Conservation (phyloP, 176 grass and related monocot species). For the Aegilops longissima region DNA sequence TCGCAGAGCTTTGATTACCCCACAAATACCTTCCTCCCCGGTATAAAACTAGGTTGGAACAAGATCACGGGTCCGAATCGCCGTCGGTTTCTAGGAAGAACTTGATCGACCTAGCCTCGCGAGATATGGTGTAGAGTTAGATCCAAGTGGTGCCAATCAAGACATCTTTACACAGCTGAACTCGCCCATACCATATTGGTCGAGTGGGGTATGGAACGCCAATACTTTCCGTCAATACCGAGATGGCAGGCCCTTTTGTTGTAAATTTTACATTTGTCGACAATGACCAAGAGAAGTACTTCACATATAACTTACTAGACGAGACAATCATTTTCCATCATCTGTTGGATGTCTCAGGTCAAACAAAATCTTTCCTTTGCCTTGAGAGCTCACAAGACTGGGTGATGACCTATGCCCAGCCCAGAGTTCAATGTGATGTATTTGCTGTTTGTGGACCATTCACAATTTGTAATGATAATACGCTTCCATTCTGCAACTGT, state of each 20-base stretch:
- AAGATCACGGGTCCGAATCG: slow-evolving; percentile 42
- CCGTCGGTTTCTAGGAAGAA: slow-evolving; percentile 44
- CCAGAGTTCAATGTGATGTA: slow-evolving; percentile 45
- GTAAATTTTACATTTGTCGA: slow-evolving; percentile 35
- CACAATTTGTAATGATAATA: slow-evolving; percentile 42
- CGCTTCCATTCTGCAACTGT: slow-evolving; percentile 40
- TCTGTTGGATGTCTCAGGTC: slow-evolving; percentile 41
- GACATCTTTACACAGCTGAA: slow-evolving; percentile 18
- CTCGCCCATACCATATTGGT: slow-evolving; percentile 34
- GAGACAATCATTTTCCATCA: slow-evolving; percentile 8
- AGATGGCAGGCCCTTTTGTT: slow-evolving; percentile 7
- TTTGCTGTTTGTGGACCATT: slow-evolving; percentile 54
- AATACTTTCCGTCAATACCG: slow-evolving; percentile 43
- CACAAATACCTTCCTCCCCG: slow-evolving; percentile 46
- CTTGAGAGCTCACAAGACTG: slow-evolving; percentile 31
- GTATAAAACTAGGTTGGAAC: slow-evolving; percentile 51
- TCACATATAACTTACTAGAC: slow-evolving; percentile 30
- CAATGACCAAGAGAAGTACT: slow-evolving; percentile 41
- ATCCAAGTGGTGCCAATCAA: slow-evolving; percentile 37
- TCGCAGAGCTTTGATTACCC: slow-evolving; percentile 65
- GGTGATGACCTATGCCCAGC: slow-evolving; percentile 32
- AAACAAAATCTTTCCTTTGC: slow-evolving; percentile 29
- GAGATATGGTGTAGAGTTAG: slow-evolving; percentile 28
- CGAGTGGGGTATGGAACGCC: slow-evolving; percentile 46
- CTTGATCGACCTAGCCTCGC: slow-evolving; percentile 32